Evolutionary conservation across 495 filamentous ascomycete genomes (phyloP).

Genomic region (Penicillium argentinense): DNA sequence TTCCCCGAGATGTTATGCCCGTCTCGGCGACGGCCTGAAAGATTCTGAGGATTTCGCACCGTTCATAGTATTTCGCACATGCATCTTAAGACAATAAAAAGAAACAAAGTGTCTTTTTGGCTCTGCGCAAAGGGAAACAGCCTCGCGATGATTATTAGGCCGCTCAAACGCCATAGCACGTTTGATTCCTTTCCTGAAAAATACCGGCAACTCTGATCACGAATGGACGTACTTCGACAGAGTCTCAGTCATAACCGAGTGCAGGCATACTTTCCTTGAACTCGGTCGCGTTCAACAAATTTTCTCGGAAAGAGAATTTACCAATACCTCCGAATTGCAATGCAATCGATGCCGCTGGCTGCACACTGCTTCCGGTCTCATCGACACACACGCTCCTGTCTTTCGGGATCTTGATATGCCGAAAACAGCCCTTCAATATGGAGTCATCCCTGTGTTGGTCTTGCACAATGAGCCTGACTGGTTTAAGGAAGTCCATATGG

Average conservation of each 20-base stretch:
- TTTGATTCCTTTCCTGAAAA: too few relatives aligned
- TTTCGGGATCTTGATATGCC: constrained; percentile 4
- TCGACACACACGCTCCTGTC: constrained; percentile 10
- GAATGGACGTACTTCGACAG: constrained; percentile 8
- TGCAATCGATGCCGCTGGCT: constrained; percentile 5
- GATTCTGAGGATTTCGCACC: too few relatives aligned
- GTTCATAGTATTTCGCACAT: too few relatives aligned
- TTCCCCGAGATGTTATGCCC: too few relatives aligned
- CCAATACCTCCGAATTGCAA: background rate
- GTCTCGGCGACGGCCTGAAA: too few relatives aligned
- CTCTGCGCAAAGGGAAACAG: too few relatives aligned
- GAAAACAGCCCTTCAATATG: constrained; percentile 4
- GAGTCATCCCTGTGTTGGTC: constrained; percentile 3
- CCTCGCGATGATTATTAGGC: too few relatives aligned
- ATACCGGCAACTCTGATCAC: constrained; percentile 5
- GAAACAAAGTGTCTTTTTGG: too few relatives aligned
- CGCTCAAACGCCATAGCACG: too few relatives aligned
- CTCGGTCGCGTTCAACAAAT: constrained; percentile 4
- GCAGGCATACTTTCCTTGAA: constrained; percentile 3
- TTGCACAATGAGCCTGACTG: constrained; percentile 9
- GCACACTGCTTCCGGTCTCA: constrained; percentile 8
- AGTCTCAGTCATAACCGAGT: constrained; percentile 3
- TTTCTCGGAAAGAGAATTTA: background rate
- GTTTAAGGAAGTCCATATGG: constrained; percentile 6
- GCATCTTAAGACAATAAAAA: too few relatives aligned